phyloP scores from a whole-genome alignment of 129 eudicot species.

The Daucus carota region DNA sequence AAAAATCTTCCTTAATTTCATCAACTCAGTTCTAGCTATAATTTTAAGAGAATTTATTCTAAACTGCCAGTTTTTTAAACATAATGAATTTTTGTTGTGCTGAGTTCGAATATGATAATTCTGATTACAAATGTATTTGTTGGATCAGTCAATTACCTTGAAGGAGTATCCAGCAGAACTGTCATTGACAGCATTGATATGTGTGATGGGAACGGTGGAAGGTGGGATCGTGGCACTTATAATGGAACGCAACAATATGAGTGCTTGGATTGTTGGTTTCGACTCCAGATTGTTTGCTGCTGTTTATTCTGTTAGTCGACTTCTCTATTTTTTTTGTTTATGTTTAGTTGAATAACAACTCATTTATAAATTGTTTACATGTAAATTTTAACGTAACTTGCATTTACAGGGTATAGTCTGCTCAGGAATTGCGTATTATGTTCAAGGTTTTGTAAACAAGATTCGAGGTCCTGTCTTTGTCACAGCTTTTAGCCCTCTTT shows the following conservation, averaged over 20 bases:
- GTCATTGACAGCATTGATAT: slow-evolving; percentile 51
- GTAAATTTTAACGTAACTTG: not conserved
- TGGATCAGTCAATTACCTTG: slow-evolving; percentile 50
- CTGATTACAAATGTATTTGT: not conserved
- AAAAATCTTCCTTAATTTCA: not conserved
- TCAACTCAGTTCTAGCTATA: no score
- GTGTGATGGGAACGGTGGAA: slow-evolving; percentile 51
- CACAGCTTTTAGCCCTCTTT: slow-evolving; percentile 74
- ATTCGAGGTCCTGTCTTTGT: slow-evolving; percentile 82
- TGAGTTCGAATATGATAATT: not conserved
- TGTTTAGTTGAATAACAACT: not conserved
- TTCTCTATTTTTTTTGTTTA: not conserved
- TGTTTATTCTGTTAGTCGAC: slow-evolving; percentile 39
- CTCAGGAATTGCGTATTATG: slow-evolving; percentile 81
- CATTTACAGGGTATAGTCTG: slow-evolving; percentile 61
- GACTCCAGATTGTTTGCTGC: slow-evolving; percentile 44
- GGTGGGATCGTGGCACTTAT: slow-evolving; percentile 42
- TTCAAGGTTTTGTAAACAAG: slow-evolving; percentile 80
- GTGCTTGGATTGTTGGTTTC: slow-evolving; percentile 52
- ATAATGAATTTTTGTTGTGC: no score
- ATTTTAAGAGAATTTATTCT: no score
- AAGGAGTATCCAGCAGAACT: slow-evolving; percentile 62
- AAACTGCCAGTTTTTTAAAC: no score
- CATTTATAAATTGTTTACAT: not conserved
- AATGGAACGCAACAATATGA: slow-evolving; percentile 38